These are phyloP conservation scores for Fusarium devonianum DNA, from an alignment of 2,329 filamentous ascomycete species.

Conservation along the genomic window DNA sequence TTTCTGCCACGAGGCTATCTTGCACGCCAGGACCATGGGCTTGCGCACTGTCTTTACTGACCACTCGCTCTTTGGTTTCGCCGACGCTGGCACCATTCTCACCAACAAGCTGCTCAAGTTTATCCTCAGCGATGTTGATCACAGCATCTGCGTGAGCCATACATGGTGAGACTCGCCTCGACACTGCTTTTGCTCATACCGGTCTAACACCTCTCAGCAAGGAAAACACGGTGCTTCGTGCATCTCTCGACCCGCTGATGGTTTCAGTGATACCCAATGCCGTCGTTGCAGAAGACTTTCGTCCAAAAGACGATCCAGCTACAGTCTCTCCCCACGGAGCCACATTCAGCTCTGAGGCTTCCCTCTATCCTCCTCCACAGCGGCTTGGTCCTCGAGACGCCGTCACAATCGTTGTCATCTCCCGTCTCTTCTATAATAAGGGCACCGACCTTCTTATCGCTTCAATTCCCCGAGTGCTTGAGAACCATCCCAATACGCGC, in stretches of 20 bases:
- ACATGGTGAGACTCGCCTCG: constrained; percentile 94
- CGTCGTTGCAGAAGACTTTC: constrained; percentile 95
- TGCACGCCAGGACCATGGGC: constrained; percentile 96
- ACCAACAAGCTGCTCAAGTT: constrained; percentile 98
- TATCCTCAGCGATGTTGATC: constrained; percentile 92
- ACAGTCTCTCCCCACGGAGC: constrained; percentile 41
- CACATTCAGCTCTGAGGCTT: constrained; percentile 49
- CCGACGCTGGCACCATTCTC: constrained; percentile 92
- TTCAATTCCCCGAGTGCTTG: constrained; percentile 89
- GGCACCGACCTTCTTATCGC: constrained; percentile 97
- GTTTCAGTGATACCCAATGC: constrained; percentile 98
- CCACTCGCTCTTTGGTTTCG: constrained; percentile 96
- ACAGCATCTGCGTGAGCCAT: constrained; percentile 98
- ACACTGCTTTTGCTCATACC: too few relatives aligned
- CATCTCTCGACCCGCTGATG: constrained; percentile 93
- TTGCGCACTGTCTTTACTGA: constrained; percentile 96
- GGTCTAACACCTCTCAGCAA: constrained; percentile 66
- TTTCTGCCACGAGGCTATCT: constrained; percentile 90
- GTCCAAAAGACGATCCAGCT: constrained; percentile 61
- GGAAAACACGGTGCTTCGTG: constrained; percentile 94
- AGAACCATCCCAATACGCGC: constrained; percentile 87
- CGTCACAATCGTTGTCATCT: constrained; percentile 97
- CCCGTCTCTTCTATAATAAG: constrained; percentile 98
- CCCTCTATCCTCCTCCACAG: constrained; percentile 60
- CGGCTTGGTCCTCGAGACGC: constrained; percentile 82